Conservation (phyloP, 768 basidiomycete species). For the Cantharellus anzutake region DNA sequence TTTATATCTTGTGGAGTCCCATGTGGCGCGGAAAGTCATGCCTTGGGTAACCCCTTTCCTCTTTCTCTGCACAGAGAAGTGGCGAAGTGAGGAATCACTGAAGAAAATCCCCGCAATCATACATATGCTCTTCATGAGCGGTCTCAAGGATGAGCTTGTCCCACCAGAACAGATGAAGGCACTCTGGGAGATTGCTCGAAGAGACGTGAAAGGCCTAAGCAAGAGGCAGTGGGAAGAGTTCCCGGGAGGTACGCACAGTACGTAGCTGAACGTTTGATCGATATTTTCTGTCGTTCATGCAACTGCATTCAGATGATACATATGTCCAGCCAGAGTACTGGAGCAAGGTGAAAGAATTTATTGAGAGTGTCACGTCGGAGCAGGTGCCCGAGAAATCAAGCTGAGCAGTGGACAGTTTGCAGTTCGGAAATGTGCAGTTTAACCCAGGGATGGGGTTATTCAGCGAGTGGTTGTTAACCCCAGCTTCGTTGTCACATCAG, state of each 20-base stretch:
- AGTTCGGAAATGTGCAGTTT: no score
- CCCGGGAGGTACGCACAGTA: conserved; percentile 19
- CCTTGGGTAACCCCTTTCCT: conserved; percentile 21
- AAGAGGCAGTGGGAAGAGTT: conserved; percentile 18
- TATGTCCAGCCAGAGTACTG: conserved; percentile 21
- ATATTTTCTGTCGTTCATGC: not conserved
- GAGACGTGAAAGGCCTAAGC: conserved; percentile 4
- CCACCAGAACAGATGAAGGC: conserved; percentile 22
- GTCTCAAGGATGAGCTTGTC: conserved; percentile 24
- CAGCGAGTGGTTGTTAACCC: no score
- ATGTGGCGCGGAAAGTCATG: conserved; percentile 21
- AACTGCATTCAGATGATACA: conserved; percentile 17
- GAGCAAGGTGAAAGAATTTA: conserved; percentile 16
- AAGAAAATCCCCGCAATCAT: conserved; percentile 16
- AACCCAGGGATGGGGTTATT: no score
- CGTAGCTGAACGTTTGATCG: not conserved
- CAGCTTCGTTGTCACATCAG: no score
- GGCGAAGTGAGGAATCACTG: conserved; percentile 18
- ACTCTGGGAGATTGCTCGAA: conserved; percentile 9
- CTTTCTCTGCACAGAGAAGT: conserved; percentile 20
- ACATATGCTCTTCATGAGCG: conserved; percentile 25
- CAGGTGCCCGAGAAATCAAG: not conserved
- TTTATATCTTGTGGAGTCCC: conserved; percentile 9
- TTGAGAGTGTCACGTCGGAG: conserved; percentile 3
- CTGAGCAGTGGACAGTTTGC: no score